Base-by-base conservation (phyloP, 805 yeast genomes). In the Candida arabinofermentans region DNA sequence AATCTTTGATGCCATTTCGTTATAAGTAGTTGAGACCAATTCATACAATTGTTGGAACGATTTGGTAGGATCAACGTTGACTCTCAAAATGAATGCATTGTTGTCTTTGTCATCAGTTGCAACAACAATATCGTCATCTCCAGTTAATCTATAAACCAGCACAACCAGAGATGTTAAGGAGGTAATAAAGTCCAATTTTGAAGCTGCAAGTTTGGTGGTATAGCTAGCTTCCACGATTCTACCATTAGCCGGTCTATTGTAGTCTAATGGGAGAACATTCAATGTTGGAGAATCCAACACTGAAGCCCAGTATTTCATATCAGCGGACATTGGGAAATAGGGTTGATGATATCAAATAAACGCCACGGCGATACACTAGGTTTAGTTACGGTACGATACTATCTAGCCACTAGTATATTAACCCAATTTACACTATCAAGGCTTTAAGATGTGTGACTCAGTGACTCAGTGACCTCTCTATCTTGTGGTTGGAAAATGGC, bases 61-160 rank as follows among this genome's bases (percentile, higher is more conserved):
- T 57, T 69, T 58, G 8, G 67, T 63, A 26, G 86, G 78, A 39
- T 77, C 74, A 45, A 88, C 67, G 26, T 67, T 68, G 34, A 85
- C 67, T 55, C 96, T 73, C 22, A 87, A 59, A 14, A 86, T 80
- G 49, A 81, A 75, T 22, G 78, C 78, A 39, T 67, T 65, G 31
- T 65, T 55, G 5, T 62, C 62, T 3, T 64, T 51, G 21, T 74
- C 62, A 51, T 83, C 79, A 0, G 89, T 80, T n/a, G 90, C 89
- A 46, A 91, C 67, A n/a, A 84, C 81, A 38, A 93, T 81, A 55
- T 91, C 97, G 50, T 91, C 97, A 60, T 91, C 98, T 19, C 97
- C 98, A 2, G 96, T 84, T 36, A 87, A 69, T 57, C 98, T 73
- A 63, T 76, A 83, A 29, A 87, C 72, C 43, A 91, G 71, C 1